Percentiles rank a stretch among this genome's conserved stretches.
phyloP scores from a whole-genome alignment of 1,284 basidiomycete genomes.

The Ceratobasidium sp. region DNA sequence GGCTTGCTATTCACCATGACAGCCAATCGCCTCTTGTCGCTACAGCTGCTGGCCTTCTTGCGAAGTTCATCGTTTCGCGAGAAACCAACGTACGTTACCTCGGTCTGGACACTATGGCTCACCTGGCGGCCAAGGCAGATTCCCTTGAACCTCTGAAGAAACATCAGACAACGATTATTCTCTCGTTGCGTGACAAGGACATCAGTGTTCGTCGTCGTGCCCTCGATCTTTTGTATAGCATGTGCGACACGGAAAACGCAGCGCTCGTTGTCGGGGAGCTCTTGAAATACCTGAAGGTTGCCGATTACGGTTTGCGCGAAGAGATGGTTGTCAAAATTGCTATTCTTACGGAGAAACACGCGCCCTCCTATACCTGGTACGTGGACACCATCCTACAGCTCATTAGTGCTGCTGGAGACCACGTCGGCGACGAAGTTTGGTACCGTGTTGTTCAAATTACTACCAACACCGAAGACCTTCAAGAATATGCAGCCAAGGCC shows the following conservation, averaged over 20 bases:
- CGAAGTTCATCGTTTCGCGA: slow-evolving; percentile 94
- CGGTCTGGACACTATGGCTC: slow-evolving; percentile 97
- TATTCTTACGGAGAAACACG: slow-evolving; percentile 97
- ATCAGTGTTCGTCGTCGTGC: slow-evolving; percentile 95
- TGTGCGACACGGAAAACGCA: slow-evolving; percentile 97
- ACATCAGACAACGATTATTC: slow-evolving; percentile 94
- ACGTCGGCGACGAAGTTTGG: slow-evolving; percentile 99
- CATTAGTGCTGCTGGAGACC: slow-evolving; percentile 95
- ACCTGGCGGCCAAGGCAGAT: slow-evolving; percentile 91
- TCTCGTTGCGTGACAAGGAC: slow-evolving; percentile 94
- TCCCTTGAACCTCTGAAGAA: slow-evolving; percentile 92
- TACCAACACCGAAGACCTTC: slow-evolving; percentile 96
- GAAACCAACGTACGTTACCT: slow-evolving; percentile 99
- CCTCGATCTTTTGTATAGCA: slow-evolving; percentile 95
- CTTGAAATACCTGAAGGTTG: slow-evolving; percentile 88
- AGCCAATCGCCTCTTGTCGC: slow-evolving; percentile 88
- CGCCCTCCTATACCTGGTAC: slow-evolving; percentile 94
- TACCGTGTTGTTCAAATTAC: slow-evolving; percentile 98
- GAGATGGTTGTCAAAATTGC: slow-evolving; percentile 99
- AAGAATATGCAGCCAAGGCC: slow-evolving; percentile 94
- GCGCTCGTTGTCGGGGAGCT: slow-evolving; percentile 95
- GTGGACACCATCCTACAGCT: slow-evolving; percentile 95
- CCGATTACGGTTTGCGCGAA: slow-evolving; percentile 94
- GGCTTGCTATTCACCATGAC: slow-evolving; percentile 96
- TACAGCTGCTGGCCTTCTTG: slow-evolving; percentile 90